Evolutionary conservation across 2,329 filamentous ascomycete species (phyloP), one percentile per base, ranked within the genome.

Genomic region (Zymoseptoria crescenta): DNA sequence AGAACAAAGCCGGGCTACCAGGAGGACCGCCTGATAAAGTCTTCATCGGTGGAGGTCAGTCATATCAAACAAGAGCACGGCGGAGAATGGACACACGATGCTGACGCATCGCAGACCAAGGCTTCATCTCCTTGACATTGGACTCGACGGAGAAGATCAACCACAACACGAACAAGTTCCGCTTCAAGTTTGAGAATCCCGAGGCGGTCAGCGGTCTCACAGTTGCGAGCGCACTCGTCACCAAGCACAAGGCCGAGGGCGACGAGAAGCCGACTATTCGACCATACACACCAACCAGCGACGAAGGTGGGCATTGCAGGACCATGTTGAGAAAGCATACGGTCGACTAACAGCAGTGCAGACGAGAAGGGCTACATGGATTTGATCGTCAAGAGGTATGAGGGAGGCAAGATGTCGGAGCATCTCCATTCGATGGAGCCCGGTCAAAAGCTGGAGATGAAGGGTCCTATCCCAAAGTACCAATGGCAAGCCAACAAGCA

Each of bases 401-500:
- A 89, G 63, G 82, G 86, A 69, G 94, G 94, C 45, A 87, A 89
- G 62, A 97, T 99, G 94, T 95, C 89, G 64, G 84, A 85, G 66
- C 89, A 97, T 79, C 74, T 99, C 55, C 90, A 96, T 81, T 81
- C 83, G 72, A 84, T 99, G 85, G 80, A 82, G 35, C 86, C 89
- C 51, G 90, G 91, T 63, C 87, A 97, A 76, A 81, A 82, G 16
- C 85, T 99, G 57, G 87, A 93, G 63, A 86, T 99, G 80, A 97
- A 99, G 83, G 94, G 94, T 19, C 94, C 94, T 1, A 85, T 99
- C 48, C 89, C 91, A 70, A 99, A 99, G 78, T 97, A 96, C 77
- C 77, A 84, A 30, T 97, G 92, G 92, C 73, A 84, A 56, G 72
- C 87, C 67, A 97, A 97, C 83, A 96, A 96, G 84, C 92, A 96